A percentile compares a stretch with the other conserved stretches of the same genome.
These are phyloP conservation scores for Aplosporella prunicola DNA, from an alignment of 2,329 filamentous ascomycete genomes.

Conservation along the genomic window DNA sequence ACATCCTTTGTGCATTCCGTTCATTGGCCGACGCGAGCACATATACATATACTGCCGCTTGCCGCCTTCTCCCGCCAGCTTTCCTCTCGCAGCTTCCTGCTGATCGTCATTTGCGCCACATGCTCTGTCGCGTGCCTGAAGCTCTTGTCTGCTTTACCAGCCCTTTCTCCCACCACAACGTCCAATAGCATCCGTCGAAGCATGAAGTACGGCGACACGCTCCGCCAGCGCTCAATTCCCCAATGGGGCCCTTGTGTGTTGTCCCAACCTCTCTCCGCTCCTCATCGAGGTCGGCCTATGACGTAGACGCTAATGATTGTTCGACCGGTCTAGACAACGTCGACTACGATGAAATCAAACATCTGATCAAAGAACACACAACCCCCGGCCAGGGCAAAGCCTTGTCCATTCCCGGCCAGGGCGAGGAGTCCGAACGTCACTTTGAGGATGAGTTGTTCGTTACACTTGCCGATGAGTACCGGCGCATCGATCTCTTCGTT, in stretches of 20 bases:
- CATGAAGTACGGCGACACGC: conserved; percentile 71
- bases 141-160: too few relatives aligned
- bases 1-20: too few relatives aligned
- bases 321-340: conserved; percentile 57
- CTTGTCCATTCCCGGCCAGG: conserved; percentile 64
- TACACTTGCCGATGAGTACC: conserved; percentile 65
- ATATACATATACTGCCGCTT: not conserved
- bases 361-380: conserved; percentile 73
- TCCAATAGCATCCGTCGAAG: conserved; percentile 6
- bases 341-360: conserved; percentile 80
- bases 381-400: conserved; percentile 59
- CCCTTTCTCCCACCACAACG: too few relatives aligned
- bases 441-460: conserved; percentile 65
- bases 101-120: too few relatives aligned
- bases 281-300: conserved; percentile 1
- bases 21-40: too few relatives aligned
- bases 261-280: not conserved
- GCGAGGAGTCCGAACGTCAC: conserved; percentile 43
- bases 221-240: conserved; percentile 67
- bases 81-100: too few relatives aligned
- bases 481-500: conserved; percentile 69
- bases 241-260: conserved; percentile 66
- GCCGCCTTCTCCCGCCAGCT: not conserved
- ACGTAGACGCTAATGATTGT: conserved; percentile 15
- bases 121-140: too few relatives aligned